These are phyloP conservation scores for Bryopsis sp. DNA, from an alignment of 139 green algal genomes.

Conservation along the genomic window DNA sequence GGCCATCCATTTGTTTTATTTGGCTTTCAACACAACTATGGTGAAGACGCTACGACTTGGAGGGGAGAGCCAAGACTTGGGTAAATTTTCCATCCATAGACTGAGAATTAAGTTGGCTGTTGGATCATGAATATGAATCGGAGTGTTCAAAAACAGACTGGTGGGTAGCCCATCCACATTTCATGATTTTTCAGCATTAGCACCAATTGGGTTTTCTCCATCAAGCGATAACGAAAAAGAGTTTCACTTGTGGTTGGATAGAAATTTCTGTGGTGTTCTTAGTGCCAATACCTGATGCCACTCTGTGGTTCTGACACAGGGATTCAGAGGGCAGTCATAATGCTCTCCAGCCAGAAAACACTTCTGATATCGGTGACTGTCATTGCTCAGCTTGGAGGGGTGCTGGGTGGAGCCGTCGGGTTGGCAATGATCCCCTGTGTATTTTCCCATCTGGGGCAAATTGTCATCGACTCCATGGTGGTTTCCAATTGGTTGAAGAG, in stretches of 20 bases:
- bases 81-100: not conserved
- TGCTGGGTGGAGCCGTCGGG: conserved; percentile 20
- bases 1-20: conserved; percentile 5
- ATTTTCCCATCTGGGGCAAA: conserved; percentile 24
- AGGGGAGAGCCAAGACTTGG: not conserved
- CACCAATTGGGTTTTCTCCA: too few species aligned
- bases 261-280: too few species aligned
- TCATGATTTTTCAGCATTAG: too few species aligned
- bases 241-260: not conserved
- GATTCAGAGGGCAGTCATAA: not conserved
- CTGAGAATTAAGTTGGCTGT: too few species aligned
- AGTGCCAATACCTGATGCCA: too few species aligned
- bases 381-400: conserved; percentile 13
- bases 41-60: not conserved
- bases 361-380: not conserved
- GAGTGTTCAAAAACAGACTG: too few species aligned
- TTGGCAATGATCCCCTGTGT: conserved; percentile 25
- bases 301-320: too few species aligned
- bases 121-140: too few species aligned
- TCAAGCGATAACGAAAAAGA: not conserved
- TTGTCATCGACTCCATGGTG: conserved; percentile 26
- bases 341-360: conserved; percentile 8
- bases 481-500: conserved; percentile 23
- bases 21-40: not conserved
- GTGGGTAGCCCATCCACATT: too few species aligned